Evolutionary conservation across 2,329 filamentous ascomycete genomes (phyloP), one percentile per base, ranked within the genome.

Genomic region (Davidsoniella neocaledoniae): DNA sequence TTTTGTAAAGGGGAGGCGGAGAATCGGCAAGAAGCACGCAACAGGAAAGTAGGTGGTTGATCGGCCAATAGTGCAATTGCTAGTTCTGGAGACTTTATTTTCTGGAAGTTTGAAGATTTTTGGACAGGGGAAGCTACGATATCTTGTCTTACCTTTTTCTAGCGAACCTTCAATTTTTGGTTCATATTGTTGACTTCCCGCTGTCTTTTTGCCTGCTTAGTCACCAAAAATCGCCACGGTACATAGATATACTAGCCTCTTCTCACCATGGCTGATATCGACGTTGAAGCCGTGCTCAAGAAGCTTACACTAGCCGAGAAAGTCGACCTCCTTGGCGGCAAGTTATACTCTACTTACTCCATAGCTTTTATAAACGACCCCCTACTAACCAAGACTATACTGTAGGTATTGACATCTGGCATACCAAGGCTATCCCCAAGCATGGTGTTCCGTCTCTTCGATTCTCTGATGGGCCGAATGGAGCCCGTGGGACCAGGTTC

Each of bases 381-480:
- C 7, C 6, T 9, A 74, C 78, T 3, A 84, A 84, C 21, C 88
- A 83, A 83, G 68, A 72, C 14, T 19, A 57, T 82, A 82, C 66
- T 79, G 77, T 77, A 53, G 84, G 81, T 58, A 78, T 81, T 6
- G 77, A 77, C 39, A 80, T 53, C 23, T 53, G 51, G 79, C 48
- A 79, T 59, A 79, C 74, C 14, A 66, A 68, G 5, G 65, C 76
- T 25, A 70, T 76, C 19, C 62, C 66, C 29, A 66, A 69, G 12
- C 74, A 77, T 55, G 71, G 72, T 52, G 88, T 86, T 57, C 85
- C 84, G 0, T 72, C 75, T 44, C 67, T 90, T 29, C 91, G 84
- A 63, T 67, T 91, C 25, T 84, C 91, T 59, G 86, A 94, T 58
- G 83, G 84, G 0, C 86, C 86, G 0, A 66, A 88, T 2, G 86